Evolutionary conservation across 2,329 filamentous ascomycete species (phyloP), one percentile per base, ranked within the genome.

Genomic region (Sporothrix euskadiensis): DNA sequence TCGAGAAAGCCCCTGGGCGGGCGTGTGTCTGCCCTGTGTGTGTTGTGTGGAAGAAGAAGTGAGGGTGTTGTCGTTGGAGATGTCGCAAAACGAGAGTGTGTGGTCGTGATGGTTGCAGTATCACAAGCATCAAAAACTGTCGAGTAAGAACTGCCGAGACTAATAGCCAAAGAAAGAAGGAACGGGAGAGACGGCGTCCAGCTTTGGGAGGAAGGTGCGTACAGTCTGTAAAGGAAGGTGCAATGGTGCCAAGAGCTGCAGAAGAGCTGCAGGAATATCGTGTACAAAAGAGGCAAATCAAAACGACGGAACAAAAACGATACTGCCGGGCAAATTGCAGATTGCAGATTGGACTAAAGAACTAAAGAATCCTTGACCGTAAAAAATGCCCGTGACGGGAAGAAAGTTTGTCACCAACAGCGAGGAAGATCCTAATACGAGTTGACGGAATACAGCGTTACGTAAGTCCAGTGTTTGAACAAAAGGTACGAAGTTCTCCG

Each of bases 371-470:
- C 10, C 14, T 49, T 19, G 44, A 7, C n/a, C 63, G 44, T 44
- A 32, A 30, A 52, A 52, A 68, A n/a, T 68, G 26, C 44, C 44
- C 44, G 26, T 52, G 44, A 35, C 7, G 26, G 65, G 65, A 68
- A 68, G 44, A 68, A 52, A 68, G 10, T 12, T 22, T 32, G 26
- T 68, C 44, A 52, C 26, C 44, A 68, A 68, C 65, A 22, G 65
- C 44, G 44, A 68, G 30, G 2, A 41, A 22, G 2, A 26, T 26
- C 39, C n/a, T 14, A 68, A 52, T 52, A 52, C 65, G 26, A 68
- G 44, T 9, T 14, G 22, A 12, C 4, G 4, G 22, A 22, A 22
- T n/a, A 65, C n/a, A 65, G n/a, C 22, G 39, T 66, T 66, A 49
- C 63, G 63, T 63, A 41, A 63, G 35, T 19, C 35, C 19, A 41